Evolutionary conservation across 129 eudicot genomes (phyloP).

Genomic region (Pulicaria dysenterica): DNA sequence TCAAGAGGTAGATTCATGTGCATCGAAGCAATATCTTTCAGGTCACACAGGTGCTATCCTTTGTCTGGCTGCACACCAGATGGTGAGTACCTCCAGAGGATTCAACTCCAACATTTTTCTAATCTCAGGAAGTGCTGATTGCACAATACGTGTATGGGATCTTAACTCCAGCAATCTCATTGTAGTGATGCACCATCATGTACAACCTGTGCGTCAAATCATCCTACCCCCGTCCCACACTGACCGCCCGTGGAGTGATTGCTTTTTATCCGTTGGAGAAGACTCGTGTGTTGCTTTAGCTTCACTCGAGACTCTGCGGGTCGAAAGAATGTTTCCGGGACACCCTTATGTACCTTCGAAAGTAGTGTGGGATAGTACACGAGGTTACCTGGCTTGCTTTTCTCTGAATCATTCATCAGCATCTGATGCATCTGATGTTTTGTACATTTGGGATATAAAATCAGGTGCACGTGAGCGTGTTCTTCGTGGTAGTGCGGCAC

Average conservation of each 20-base stretch:
- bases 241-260: constrained; percentile 86
- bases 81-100: constrained; percentile 50
- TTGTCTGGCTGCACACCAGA: constrained; percentile 87
- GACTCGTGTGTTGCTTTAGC: constrained; percentile 77
- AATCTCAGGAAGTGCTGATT: constrained; percentile 89
- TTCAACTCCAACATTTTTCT: constrained; percentile 45
- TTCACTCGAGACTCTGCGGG: constrained; percentile 82
- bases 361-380: constrained; percentile 80
- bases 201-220: constrained; percentile 88
- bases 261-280: constrained; percentile 88
- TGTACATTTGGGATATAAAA: constrained; percentile 95
- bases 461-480: constrained; percentile 97
- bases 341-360: constrained; percentile 71
- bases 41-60: constrained; percentile 87
- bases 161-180: constrained; percentile 71
- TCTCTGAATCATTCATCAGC: constrained; percentile 55
- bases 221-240: constrained; percentile 65
- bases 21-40: constrained; percentile 53
- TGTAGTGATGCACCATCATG: constrained; percentile 88
- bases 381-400: constrained; percentile 91
- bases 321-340: constrained; percentile 96
- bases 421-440: constrained; percentile 60
- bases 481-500: constrained; percentile 90
- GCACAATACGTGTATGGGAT: constrained; percentile 95
- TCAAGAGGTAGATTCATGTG: constrained; percentile 50